Evolutionary conservation across 176 grass and related monocot species (phyloP).

Genomic region (Bromus sterilis): DNA sequence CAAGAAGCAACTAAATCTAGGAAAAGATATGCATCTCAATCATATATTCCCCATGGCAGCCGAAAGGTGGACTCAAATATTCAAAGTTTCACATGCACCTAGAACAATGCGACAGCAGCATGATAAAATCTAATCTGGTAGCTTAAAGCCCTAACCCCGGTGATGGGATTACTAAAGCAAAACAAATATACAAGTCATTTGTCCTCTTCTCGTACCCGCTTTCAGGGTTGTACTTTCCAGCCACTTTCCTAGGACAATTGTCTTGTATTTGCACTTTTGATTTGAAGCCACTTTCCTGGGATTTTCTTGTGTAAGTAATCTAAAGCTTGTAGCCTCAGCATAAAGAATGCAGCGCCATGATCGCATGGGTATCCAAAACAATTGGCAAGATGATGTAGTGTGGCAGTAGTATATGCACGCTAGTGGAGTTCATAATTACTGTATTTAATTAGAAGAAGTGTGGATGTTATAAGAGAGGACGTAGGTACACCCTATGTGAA

Average conservation of each 20-base stretch:
- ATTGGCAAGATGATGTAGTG: neutral
- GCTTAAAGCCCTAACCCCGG: neutral
- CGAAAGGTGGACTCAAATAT: neutral
- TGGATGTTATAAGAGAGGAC: no score
- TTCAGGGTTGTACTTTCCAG: constrained; percentile 6
- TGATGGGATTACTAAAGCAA: neutral
- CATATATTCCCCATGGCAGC: constrained; percentile 1
- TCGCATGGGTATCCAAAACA: constrained; percentile 14
- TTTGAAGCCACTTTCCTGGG: constrained; percentile 9
- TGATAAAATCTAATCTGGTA: neutral
- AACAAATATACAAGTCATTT: neutral
- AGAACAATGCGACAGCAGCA: neutral
- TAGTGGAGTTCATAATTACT: constrained; percentile 10
- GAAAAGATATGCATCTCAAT: neutral
- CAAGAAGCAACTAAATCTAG: constrained; percentile 9
- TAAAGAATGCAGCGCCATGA: constrained; percentile 18
- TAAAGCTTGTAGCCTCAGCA: constrained; percentile 1
- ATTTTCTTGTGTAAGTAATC: constrained; percentile 15
- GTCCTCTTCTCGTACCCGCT: neutral
- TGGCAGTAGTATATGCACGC: constrained; percentile 8
- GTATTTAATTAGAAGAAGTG: no score
- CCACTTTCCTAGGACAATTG: neutral
- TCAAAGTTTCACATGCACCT: neutral
- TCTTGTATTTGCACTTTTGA: constrained; percentile 18
- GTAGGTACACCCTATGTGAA: no score